A percentile compares a stretch with the other conserved stretches of the same genome.
These are phyloP conservation scores for Pyrus betulifolia DNA, from an alignment of 306 rosid genomes.

Conservation along the genomic window DNA sequence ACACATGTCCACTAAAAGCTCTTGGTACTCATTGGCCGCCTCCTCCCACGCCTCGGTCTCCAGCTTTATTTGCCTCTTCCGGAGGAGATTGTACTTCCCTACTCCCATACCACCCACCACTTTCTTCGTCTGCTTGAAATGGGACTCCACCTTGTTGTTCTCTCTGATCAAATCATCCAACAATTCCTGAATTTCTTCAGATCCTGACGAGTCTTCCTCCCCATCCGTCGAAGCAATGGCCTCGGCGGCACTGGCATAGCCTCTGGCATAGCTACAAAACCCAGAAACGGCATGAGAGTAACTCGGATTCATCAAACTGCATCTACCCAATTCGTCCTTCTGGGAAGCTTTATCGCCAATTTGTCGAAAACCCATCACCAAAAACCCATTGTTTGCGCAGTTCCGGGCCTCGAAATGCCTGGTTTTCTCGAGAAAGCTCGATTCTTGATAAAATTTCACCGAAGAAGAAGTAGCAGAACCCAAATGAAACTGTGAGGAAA, in stretches of 20 bases:
- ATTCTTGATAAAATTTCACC: slow-evolving; percentile 5
- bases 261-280: slow-evolving; percentile 26
- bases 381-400: slow-evolving; percentile 2
- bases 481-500: slow-evolving; percentile 8
- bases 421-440: slow-evolving; percentile 21
- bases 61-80: slow-evolving; percentile 59
- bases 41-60: slow-evolving; percentile 97
- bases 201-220: slow-evolving; percentile 58
- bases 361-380: slow-evolving; percentile 9
- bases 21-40: slow-evolving; percentile 81
- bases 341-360: slow-evolving; percentile 11
- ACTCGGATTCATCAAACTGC: slow-evolving; percentile 20
- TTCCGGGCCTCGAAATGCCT: slow-evolving; percentile 2
- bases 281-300: slow-evolving; percentile 19
- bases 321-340: slow-evolving; percentile 20
- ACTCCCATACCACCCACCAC: slow-evolving; percentile 29
- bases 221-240: slow-evolving; percentile 52
- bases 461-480: slow-evolving; percentile 9
- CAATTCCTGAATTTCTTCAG: slow-evolving; percentile 52
- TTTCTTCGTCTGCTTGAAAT: slow-evolving; percentile 30
- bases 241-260: slow-evolving; percentile 51
- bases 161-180: slow-evolving; percentile 31
- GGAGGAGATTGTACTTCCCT: slow-evolving; percentile 36
- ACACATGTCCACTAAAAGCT: slow-evolving; percentile 71
- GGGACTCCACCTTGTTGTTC: slow-evolving; percentile 21